Conservation (phyloP, 73 alveolate species). For the Loxodes magnus region DNA sequence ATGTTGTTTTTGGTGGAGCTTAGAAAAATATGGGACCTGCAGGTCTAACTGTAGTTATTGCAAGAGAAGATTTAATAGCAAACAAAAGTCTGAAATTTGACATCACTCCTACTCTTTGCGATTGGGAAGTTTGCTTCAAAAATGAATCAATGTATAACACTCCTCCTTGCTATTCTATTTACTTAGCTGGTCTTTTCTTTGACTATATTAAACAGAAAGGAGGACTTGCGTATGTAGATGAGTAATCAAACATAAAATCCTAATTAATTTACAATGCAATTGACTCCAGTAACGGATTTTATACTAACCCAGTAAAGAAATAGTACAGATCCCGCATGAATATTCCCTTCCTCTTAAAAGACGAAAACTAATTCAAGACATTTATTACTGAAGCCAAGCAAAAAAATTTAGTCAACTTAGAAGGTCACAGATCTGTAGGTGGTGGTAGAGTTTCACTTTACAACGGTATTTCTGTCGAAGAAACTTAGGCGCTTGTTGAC, state of each 20-base stretch:
- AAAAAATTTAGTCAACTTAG: slow-evolving; percentile 20
- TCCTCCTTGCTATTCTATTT: slow-evolving; percentile 46
- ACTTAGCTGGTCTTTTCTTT: slow-evolving; percentile 28
- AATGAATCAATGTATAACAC: slow-evolving; percentile 44
- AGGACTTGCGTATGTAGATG: slow-evolving; percentile 27
- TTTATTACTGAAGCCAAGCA: slow-evolving; percentile 32
- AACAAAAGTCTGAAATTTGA: not conserved
- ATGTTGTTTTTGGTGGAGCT: slow-evolving; percentile 24
- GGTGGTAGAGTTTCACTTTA: slow-evolving; percentile 49
- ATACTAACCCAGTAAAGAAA: slow-evolving; percentile 30
- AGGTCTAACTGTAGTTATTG: slow-evolving; percentile 23
- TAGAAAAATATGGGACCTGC: slow-evolving; percentile 28
- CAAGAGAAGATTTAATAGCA: slow-evolving; percentile 26
- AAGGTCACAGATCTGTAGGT: slow-evolving; percentile 52
- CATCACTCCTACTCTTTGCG: slow-evolving; percentile 38
- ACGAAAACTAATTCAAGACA: not conserved
- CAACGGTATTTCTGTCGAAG: slow-evolving; percentile 50
- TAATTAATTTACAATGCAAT: slow-evolving; percentile 26
- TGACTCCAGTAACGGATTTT: slow-evolving; percentile 21
- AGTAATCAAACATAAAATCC: slow-evolving; percentile 24
- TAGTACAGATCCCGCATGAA: slow-evolving; percentile 39
- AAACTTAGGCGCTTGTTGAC: slow-evolving; percentile 29
- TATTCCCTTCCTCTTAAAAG: slow-evolving; percentile 29
- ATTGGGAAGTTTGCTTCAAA: slow-evolving; percentile 21
- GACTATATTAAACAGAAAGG: slow-evolving; percentile 30